A percentile compares a stretch with the other conserved stretches of the same genome.
Evolutionary conservation across 1,139 yeast species (phyloP).

Genomic region (Groenewaldozyma sp.): DNA sequence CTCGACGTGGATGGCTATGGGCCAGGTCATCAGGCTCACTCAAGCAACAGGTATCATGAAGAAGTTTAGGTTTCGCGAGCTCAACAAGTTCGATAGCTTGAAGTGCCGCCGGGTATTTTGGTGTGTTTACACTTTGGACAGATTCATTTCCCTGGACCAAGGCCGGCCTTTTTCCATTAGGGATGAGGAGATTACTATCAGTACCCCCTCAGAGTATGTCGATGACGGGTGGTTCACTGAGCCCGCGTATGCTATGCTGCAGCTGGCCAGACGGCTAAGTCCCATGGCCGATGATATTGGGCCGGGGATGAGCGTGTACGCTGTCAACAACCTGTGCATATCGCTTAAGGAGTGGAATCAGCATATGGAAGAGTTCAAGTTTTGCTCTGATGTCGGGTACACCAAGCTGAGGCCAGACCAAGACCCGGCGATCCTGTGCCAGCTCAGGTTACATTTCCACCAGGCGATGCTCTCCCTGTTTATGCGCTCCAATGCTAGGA

Average conservation of each 20-base stretch:
- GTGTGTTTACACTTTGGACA: constrained; percentile 49
- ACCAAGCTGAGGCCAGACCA: constrained; percentile 4
- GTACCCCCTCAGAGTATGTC: constrained; percentile 33
- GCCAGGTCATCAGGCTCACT: constrained; percentile 46
- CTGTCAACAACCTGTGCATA: constrained; percentile 7
- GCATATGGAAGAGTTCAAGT: constrained; percentile 11
- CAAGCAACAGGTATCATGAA: constrained; percentile 48
- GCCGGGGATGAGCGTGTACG: constrained; percentile 13
- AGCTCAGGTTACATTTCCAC: constrained; percentile 17
- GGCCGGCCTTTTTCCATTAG: constrained; percentile 42
- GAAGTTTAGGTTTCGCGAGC: constrained; percentile 11
- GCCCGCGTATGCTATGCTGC: constrained; percentile 34
- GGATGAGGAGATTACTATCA: constrained; percentile 33
- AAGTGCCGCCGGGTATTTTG: constrained; percentile 51
- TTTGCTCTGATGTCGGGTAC: constrained; percentile 8
- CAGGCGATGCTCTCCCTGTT: neutral
- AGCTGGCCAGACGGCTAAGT: constrained; percentile 17
- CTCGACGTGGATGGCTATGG: constrained; percentile 44
- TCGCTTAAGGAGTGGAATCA: constrained; percentile 14
- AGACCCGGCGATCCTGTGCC: constrained; percentile 14
- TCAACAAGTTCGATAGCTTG: constrained; percentile 35
- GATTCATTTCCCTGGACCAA: constrained; percentile 45
- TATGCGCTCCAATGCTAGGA: neutral
- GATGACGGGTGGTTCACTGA: constrained; percentile 48
- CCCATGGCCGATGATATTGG: constrained; percentile 18